Conservation (phyloP, 306 rosid genomes). For the Cajanus cajan region DNA sequence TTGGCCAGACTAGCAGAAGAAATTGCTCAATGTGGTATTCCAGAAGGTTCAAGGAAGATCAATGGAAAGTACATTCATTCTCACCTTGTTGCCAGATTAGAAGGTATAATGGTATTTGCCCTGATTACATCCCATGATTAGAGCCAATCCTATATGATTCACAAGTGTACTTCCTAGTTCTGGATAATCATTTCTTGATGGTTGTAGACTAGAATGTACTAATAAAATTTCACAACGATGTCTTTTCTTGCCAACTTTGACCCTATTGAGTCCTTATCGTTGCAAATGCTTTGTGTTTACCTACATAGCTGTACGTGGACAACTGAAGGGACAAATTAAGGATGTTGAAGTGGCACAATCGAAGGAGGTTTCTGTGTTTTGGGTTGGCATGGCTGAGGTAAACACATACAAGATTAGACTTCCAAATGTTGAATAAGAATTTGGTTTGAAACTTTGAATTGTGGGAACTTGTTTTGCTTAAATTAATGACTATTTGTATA, state of each 20-base stretch:
- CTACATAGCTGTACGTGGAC: conserved; percentile 56
- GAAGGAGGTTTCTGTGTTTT: conserved; percentile 69
- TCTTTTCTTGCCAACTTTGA: conserved; percentile 4
- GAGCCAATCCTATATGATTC: conserved; percentile 4
- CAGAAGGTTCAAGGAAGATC: conserved; percentile 85
- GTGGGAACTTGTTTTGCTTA: conserved; percentile 7
- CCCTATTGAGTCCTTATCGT: conserved; percentile 22
- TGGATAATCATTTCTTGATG: background rate
- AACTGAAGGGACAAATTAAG: conserved; percentile 65
- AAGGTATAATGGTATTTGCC: conserved; percentile 52
- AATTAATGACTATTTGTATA: background rate
- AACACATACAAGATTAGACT: conserved; percentile 20
- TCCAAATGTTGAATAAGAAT: background rate
- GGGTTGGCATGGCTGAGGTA: conserved; percentile 99
- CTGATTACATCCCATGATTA: background rate
- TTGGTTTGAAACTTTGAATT: conserved; percentile 17
- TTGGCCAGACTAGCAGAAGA: conserved; percentile 79
- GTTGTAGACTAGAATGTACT: background rate
- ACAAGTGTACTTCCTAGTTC: background rate
- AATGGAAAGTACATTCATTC: conserved; percentile 90
- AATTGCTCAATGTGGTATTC: conserved; percentile 63
- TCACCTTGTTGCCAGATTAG: conserved; percentile 74
- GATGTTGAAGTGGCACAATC: conserved; percentile 67
- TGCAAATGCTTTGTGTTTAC: conserved; percentile 25
- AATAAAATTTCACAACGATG: background rate